Evolutionary conservation across 2,329 filamentous ascomycete genomes (phyloP).

Genomic region (Podosphaera fusca): DNA sequence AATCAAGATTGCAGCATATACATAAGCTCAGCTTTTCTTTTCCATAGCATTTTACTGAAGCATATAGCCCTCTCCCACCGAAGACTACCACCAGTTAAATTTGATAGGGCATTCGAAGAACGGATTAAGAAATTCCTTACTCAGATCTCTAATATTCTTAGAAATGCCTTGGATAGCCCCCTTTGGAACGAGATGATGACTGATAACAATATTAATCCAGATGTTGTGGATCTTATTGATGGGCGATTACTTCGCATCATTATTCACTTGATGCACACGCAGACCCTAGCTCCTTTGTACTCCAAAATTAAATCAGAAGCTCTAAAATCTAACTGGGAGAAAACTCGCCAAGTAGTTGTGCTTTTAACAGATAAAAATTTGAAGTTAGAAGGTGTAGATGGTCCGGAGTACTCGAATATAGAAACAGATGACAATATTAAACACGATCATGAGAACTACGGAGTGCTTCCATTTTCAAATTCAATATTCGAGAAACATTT

Average conservation of each 20-base stretch:
- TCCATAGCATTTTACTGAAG: constrained; percentile 20
- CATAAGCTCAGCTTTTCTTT: constrained; percentile 19
- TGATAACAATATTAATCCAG: constrained; percentile 16
- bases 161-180: constrained; percentile 17
- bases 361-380: constrained; percentile 15
- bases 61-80: constrained; percentile 20
- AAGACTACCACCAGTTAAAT: constrained; percentile 15
- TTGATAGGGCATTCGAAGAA: constrained; percentile 14
- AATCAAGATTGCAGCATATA: constrained; percentile 12
- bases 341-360: constrained; percentile 11
- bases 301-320: constrained; percentile 5
- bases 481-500: constrained; percentile 24
- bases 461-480: constrained; percentile 25
- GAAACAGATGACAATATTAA: constrained; percentile 4
- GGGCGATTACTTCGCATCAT: constrained; percentile 21
- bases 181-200: constrained; percentile 10
- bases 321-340: constrained; percentile 8
- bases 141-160: constrained; percentile 16
- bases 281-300: constrained; percentile 5
- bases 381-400: constrained; percentile 11
- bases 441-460: constrained; percentile 5
- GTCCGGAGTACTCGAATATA: constrained; percentile 5
- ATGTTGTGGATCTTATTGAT: constrained; percentile 31
- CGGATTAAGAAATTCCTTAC: constrained; percentile 19
- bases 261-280: constrained; percentile 12